Conservation (phyloP, 106 monocot species). For the Dendrobium chrysotoxum region DNA sequence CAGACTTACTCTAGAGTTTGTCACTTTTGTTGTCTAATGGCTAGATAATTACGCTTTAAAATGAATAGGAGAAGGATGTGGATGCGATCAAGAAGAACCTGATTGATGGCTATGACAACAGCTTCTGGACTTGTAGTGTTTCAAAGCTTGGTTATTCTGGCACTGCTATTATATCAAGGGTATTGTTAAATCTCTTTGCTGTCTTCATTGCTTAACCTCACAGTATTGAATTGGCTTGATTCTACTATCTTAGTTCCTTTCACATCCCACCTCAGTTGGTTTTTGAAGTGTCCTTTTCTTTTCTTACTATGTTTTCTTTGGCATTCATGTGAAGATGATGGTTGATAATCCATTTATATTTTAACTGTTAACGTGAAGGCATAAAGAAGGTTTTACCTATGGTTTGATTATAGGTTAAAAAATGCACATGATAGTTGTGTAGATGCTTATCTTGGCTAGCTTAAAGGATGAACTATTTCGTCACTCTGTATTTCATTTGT, state of each 20-base stretch:
- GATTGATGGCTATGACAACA: constrained; percentile 87
- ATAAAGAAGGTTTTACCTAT: background rate
- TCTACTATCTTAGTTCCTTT: background rate
- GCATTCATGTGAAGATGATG: background rate
- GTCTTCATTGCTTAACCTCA: background rate
- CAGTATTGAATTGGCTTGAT: background rate
- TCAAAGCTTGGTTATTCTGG: constrained; percentile 96
- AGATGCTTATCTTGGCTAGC: too few species aligned
- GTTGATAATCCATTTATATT: background rate
- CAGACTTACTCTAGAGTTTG: background rate
- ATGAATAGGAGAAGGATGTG: constrained; percentile 86
- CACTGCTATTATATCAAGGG: constrained; percentile 88
- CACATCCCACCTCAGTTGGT: background rate
- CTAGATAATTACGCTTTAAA: background rate
- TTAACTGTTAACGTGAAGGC: background rate
- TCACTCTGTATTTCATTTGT: too few species aligned
- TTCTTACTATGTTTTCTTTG: background rate
- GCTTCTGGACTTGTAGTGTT: constrained; percentile 89
- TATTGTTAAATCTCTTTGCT: constrained; percentile 25
- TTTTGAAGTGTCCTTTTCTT: background rate
- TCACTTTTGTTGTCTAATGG: background rate
- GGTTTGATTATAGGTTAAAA: background rate
- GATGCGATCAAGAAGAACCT: constrained; percentile 51
- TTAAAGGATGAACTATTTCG: too few species aligned
- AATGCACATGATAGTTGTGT: background rate